These are phyloP conservation scores for Fragosphaeria purpurea DNA, from an alignment of 2,329 filamentous ascomycete genomes.

Conservation along the genomic window DNA sequence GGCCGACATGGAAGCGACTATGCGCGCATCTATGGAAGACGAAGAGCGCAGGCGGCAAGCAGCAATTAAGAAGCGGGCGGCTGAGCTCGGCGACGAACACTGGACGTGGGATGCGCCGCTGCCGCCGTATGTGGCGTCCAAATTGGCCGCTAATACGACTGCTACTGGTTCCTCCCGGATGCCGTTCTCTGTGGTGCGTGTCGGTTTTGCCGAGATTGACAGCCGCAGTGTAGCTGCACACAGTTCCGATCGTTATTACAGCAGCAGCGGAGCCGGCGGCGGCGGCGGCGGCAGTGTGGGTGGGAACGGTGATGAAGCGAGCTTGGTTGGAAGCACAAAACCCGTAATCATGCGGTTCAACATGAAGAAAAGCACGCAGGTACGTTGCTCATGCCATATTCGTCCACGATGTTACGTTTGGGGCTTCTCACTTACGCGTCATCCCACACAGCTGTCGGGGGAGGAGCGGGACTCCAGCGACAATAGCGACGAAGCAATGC, in stretches of 20 bases:
- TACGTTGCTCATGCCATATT: slow-evolving; percentile 3
- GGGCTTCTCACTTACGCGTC: neutral
- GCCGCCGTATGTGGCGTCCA: slow-evolving; percentile 18
- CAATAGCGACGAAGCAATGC: slow-evolving; percentile 11
- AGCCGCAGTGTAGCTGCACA: slow-evolving; percentile 9
- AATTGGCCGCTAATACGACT: slow-evolving; percentile 14
- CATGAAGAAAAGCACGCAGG: slow-evolving; percentile 20
- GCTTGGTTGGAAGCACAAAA: neutral
- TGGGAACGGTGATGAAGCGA: neutral
- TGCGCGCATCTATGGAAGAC: slow-evolving; percentile 53
- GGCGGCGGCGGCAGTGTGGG: neutral
- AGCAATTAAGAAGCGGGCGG: slow-evolving; percentile 51
- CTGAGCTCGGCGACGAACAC: slow-evolving; percentile 57
- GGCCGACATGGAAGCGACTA: slow-evolving; percentile 44
- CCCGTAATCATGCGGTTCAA: slow-evolving; percentile 20
- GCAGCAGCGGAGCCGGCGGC: slow-evolving; percentile 16
- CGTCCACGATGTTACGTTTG: neutral
- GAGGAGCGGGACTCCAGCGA: slow-evolving; percentile 27
- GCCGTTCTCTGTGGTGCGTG: slow-evolving; percentile 46
- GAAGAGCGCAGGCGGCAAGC: slow-evolving; percentile 57
- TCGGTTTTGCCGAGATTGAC: slow-evolving; percentile 43
- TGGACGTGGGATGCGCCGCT: slow-evolving; percentile 58
- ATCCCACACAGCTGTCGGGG: neutral
- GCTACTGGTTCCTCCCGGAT: neutral
- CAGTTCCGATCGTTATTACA: slow-evolving; percentile 20